phyloP scores from a whole-genome alignment of 2,329 filamentous ascomycete species.

The Saccharata proteae region DNA sequence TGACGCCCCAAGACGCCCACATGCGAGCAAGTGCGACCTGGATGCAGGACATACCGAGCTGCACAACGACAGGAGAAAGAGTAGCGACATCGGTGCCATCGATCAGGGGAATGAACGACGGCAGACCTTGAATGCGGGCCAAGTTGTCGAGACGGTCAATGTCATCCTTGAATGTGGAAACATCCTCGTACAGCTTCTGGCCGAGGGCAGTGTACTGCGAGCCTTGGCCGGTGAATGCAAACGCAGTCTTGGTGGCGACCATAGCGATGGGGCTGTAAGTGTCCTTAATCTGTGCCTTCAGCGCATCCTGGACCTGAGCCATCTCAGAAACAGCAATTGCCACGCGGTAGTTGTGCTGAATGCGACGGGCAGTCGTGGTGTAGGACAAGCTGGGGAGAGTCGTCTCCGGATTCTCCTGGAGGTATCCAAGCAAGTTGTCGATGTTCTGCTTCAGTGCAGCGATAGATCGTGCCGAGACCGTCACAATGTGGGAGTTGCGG shows the following conservation, averaged over 20 bases:
- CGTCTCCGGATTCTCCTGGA: conserved; percentile 32
- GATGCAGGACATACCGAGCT: conserved; percentile 41
- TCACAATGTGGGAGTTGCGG: conserved; percentile 34
- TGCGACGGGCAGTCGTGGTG: conserved; percentile 40
- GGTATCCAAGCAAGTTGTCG: conserved; percentile 32
- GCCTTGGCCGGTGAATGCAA: conserved; percentile 41
- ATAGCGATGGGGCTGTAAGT: conserved; percentile 41
- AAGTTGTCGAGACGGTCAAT: conserved; percentile 38
- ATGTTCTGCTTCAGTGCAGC: conserved; percentile 41
- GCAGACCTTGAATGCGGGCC: conserved; percentile 33
- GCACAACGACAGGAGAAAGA: conserved; percentile 39
- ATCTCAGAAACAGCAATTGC: conserved; percentile 36
- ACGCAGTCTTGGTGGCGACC: conserved; percentile 38
- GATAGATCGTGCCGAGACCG: conserved; percentile 39
- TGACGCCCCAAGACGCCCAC: conserved; percentile 42
- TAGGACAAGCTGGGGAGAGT: conserved; percentile 39
- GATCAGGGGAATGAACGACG: conserved; percentile 37
- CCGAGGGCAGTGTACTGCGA: conserved; percentile 41
- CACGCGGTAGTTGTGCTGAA: conserved; percentile 38
- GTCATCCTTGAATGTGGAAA: conserved; percentile 35
- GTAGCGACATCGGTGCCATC: conserved; percentile 37
- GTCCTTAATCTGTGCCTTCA: conserved; percentile 37
- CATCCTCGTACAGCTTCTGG: conserved; percentile 37
- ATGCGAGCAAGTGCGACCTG: conserved; percentile 41
- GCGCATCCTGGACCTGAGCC: conserved; percentile 31